Evolutionary conservation across 1,284 basidiomycete species (phyloP).

Genomic region (Cryptococcus sp.): DNA sequence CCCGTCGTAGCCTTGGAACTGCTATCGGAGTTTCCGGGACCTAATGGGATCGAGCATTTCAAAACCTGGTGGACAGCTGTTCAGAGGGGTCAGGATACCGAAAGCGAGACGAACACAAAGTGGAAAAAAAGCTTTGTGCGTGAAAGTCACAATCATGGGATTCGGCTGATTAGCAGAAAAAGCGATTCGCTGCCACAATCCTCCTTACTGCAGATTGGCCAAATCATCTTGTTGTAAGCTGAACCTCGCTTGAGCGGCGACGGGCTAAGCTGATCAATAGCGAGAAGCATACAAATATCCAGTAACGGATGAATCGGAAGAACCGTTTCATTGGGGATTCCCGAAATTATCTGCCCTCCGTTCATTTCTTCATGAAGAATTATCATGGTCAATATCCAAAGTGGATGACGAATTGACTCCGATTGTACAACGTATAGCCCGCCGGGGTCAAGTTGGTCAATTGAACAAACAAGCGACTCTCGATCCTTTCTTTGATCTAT

Average conservation of each 20-base stretch:
- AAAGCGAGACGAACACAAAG: conserved; percentile 64
- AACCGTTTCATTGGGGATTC: conserved; percentile 95
- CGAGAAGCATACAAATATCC: conserved; percentile 90
- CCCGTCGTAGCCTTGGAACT: conserved; percentile 96
- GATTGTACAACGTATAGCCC: conserved; percentile 84
- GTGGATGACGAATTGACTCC: conserved; percentile 89
- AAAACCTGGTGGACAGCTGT: conserved; percentile 93
- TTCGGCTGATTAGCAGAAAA: conserved; percentile 59
- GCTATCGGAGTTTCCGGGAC: conserved; percentile 81
- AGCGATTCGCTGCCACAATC: conserved; percentile 71
- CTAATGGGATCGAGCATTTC: conserved; percentile 77
- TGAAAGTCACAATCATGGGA: conserved; percentile 27
- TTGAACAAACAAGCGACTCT: conserved; percentile 58
- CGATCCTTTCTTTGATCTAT: conserved; percentile 54
- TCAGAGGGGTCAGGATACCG: conserved; percentile 80
- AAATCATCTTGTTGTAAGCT: conserved; percentile 73
- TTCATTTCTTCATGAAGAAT: conserved; percentile 75
- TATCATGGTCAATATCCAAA: conserved; percentile 81
- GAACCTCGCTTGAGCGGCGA: background rate
- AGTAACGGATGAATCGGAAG: conserved; percentile 81
- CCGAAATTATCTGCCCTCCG: conserved; percentile 90
- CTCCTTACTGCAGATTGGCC: conserved; percentile 82
- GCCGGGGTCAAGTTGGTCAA: conserved; percentile 68
- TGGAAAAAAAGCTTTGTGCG: conserved; percentile 82
- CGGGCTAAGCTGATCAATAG: conserved; percentile 48